Base-by-base conservation (phyloP, 768 basidiomycete species). In the Naganishia onofrii region DNA sequence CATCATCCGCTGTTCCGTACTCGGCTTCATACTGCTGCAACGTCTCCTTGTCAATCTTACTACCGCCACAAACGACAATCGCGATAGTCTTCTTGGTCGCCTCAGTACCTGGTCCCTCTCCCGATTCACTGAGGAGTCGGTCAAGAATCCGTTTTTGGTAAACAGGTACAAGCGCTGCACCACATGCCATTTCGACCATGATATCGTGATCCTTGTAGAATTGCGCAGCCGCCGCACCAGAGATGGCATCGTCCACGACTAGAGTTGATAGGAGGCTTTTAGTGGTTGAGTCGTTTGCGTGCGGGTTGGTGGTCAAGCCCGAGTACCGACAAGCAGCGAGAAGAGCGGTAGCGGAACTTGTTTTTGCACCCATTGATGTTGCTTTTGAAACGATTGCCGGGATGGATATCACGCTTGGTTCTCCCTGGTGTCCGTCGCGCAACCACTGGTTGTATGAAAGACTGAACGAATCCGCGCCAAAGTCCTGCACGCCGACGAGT, bases 311-410 rank as follows among this genome's bases (percentile, higher is more conserved):
- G 15, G 46, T 34, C n/a, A 52, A 34, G 15, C 42, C 44, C 23
- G 68, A 26, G 36, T 69, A 69, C 42, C 42, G 51, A 19, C 68
- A 58, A 17, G 68, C 68, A 28, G 28, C 29, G 19, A 26, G 19
- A 0, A 69, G 44, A 15, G 68, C 58, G 19, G 23, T 28, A n/a
- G 56, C 68, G 29, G 64, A 66, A 23, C 51, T 28, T 46, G 42
- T 57, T 44, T 54, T 66, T 2, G 76, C 75, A n/a, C 77, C 77
- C 34, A 78, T 68, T 1, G 76, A 76, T 3, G 75, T 77, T 5
- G 77, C 77, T 23, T 77, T 66, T 3, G 73, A 74, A 9, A 74
- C 76, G 46, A 78, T 78, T 7, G 69, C 76, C 7, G 77, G 77
- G 15, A 78, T 42, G 17, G 75, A 74, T 28, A 76, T 57, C 23